These are phyloP conservation scores for Aureobasidium leucospermi DNA, from an alignment of 2,329 filamentous ascomycete species.

Conservation along the genomic window DNA sequence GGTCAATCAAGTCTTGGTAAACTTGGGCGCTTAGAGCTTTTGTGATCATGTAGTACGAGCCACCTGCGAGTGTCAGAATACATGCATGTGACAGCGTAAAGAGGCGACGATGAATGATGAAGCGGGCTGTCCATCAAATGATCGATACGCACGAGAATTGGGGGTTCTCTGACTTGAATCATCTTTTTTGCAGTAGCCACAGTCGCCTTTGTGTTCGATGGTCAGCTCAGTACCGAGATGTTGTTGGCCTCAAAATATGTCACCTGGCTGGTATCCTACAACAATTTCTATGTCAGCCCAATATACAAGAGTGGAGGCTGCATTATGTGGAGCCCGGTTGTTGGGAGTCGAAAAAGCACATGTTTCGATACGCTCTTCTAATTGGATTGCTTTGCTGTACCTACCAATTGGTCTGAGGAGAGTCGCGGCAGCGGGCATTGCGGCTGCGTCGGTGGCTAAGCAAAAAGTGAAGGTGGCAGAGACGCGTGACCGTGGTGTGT, in stretches of 20 bases:
- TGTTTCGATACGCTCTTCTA: background rate
- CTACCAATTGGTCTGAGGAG: constrained; percentile 14
- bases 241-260: background rate
- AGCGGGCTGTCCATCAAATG: background rate
- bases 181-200: constrained; percentile 44
- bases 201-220: constrained; percentile 27
- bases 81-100: background rate
- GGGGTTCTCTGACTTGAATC: constrained; percentile 40
- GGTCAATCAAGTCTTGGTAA: constrained; percentile 66
- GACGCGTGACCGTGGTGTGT: background rate
- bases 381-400: background rate
- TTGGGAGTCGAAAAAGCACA: background rate
- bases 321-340: background rate
- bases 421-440: constrained; percentile 5
- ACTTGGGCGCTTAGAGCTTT: constrained; percentile 55
- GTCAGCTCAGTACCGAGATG: background rate
- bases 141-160: constrained; percentile 40
- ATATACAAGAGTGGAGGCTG: background rate
- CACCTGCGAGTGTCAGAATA: constrained; percentile 44
- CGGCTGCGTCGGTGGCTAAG: background rate
- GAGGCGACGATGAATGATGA: constrained; percentile 6
- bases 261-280: constrained; percentile 36
- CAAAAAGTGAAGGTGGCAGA: background rate
- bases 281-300: background rate
- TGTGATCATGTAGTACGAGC: constrained; percentile 63